phyloP scores from a whole-genome alignment of 2,329 filamentous ascomycete species.

The Aureobasidium sp. region DNA sequence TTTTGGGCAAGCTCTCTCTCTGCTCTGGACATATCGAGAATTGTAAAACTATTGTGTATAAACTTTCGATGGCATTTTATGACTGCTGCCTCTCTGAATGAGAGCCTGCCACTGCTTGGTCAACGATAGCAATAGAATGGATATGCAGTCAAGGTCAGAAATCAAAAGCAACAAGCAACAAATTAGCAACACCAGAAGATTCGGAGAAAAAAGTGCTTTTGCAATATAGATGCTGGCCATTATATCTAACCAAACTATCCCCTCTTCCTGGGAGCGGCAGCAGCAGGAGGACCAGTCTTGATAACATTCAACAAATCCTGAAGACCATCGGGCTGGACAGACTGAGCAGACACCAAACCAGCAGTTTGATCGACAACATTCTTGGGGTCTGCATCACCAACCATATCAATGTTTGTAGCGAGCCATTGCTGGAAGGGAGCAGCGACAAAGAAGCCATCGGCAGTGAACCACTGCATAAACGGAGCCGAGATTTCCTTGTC shows the following conservation, averaged over 20 bases:
- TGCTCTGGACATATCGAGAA: too few species aligned
- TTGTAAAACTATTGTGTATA: neutral
- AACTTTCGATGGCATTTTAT: too few species aligned
- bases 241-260: neutral
- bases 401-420: conserved; percentile 57
- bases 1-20: too few species aligned
- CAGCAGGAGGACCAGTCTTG: conserved; percentile 6
- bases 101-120: neutral
- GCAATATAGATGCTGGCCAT: neutral
- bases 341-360: neutral
- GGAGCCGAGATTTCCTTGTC: conserved; percentile 52
- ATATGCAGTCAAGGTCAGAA: neutral
- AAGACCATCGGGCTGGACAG: neutral
- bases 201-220: neutral
- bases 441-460: conserved; percentile 67
- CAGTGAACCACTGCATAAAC: conserved; percentile 67
- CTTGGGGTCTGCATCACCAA: conserved; percentile 59
- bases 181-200: too few species aligned
- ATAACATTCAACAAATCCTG: conserved; percentile 1
- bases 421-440: conserved; percentile 73
- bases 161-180: neutral
- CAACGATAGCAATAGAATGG: too few species aligned
- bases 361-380: conserved; percentile 37
- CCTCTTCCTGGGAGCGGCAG: conserved; percentile 1
- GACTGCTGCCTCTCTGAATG: too few species aligned